These are phyloP conservation scores for Cercospora sp. DNA, from an alignment of 2,329 filamentous ascomycete genomes.

Conservation along the genomic window DNA sequence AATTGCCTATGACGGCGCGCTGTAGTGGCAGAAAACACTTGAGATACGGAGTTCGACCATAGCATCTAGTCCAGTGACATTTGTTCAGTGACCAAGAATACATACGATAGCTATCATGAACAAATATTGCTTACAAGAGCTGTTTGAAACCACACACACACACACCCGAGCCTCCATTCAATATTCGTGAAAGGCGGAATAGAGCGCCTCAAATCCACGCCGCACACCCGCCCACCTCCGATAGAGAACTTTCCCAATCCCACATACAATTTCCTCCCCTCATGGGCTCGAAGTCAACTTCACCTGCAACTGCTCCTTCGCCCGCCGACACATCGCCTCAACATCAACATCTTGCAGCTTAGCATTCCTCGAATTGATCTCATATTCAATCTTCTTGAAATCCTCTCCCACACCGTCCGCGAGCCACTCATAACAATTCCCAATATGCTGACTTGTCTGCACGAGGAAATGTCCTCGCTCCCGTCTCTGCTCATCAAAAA, in stretches of 20 bases:
- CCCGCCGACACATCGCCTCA: constrained; percentile 24
- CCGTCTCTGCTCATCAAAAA: constrained; percentile 43
- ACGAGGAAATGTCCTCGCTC: constrained; percentile 50
- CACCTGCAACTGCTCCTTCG: constrained; percentile 19
- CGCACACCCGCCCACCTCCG: background rate
- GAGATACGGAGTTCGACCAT: background rate
- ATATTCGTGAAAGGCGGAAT: background rate
- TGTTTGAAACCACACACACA: background rate
- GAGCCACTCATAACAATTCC: constrained; percentile 44
- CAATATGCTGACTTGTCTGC: constrained; percentile 41
- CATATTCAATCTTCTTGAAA: constrained; percentile 27
- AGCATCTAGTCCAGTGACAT: background rate
- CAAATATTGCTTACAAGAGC: background rate
- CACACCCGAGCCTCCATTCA: background rate
- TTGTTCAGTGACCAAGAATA: background rate
- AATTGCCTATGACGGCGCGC: background rate
- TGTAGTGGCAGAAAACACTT: background rate
- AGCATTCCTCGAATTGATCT: constrained; percentile 28
- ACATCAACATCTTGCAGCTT: constrained; percentile 31
- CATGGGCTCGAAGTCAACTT: constrained; percentile 12
- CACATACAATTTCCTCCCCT: background rate
- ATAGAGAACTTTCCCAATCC: background rate
- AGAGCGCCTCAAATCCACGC: background rate
- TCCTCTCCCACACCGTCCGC: constrained; percentile 27
- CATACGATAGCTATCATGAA: background rate